Base-by-base conservation (phyloP, 169 alveolate species). In the Besnoitia besnoiti region DNA sequence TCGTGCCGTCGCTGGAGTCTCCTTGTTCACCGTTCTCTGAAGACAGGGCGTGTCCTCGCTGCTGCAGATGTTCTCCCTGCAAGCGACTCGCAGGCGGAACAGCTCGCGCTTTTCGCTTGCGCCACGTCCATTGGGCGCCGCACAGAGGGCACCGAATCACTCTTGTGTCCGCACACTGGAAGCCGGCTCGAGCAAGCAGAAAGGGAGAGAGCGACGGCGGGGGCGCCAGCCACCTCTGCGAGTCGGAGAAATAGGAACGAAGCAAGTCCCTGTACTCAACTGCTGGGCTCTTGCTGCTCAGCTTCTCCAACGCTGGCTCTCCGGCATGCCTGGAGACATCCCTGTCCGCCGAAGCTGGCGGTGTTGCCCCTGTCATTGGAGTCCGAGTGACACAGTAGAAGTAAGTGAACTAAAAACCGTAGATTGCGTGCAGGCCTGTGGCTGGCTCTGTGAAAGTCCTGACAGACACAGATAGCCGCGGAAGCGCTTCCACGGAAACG, bases 111-210 rank as follows among this genome's bases (percentile, higher is more conserved):
- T 42, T 14, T 14, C 80, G 3, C 82, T 73, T n/a, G 2, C 82
- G 82, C 82, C 82, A 73, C 46, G 39, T 77, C 87, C 87, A 77
- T 27, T 44, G 35, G 30, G 10, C 87, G 4, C 87, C 59, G 55
- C 87, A 77, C 8, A 77, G 24, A 77, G 87, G 59, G 40, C 87
- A 77, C 87, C 40, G 44, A 44, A 77, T 77, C n/a, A 42, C 59
- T 39, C 87, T 55, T 0, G 87, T 44, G 87, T 77, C 87, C 21
- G 59, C 40, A 77, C 87, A 77, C 87, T 4, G 21, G 59, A 77
- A 77, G 35, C 87, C 87, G 16, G 49, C 59, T 24, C 87, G 87
- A 42, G 87, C 87, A 55, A 77, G 87, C 55, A 77, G 87, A 77
- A 77, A 77, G 35, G 87, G 87, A 42, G 87, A 77, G 19, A 77